Percentiles rank a stretch among this genome's conserved stretches.
Evolutionary conservation across 495 filamentous ascomycete genomes (phyloP).

Genomic region (Schizothecium vesticola): DNA sequence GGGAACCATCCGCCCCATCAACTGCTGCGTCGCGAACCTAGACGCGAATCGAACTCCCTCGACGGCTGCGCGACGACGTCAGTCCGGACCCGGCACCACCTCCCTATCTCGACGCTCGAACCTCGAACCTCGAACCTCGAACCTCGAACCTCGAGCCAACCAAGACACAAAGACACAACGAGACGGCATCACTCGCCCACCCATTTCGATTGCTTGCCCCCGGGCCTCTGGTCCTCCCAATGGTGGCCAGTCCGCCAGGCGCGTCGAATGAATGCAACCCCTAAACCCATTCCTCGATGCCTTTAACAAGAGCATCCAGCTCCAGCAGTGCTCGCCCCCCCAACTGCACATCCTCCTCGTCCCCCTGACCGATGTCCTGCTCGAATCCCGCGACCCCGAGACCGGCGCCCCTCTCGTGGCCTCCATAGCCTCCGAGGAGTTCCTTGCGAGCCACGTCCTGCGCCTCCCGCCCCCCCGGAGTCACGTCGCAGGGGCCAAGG

Average conservation of each 20-base stretch:
- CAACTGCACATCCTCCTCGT: constrained; percentile 94
- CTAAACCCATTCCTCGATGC: constrained; percentile 97
- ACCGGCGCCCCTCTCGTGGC: constrained; percentile 71
- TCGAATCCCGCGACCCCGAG: constrained; percentile 85
- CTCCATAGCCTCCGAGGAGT: constrained; percentile 82
- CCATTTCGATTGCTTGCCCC: constrained; percentile 9
- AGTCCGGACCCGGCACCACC: background rate
- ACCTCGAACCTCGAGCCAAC: background rate
- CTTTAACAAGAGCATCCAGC: constrained; percentile 94
- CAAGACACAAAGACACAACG: background rate
- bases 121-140: background rate
- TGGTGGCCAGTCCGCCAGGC: constrained; percentile 22
- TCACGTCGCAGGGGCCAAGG: constrained; percentile 55
- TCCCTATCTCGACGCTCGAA: background rate
- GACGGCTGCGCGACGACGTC: background rate
- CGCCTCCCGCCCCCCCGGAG: constrained; percentile 64
- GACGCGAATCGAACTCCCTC: background rate
- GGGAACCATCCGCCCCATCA: background rate
- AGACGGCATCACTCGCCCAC: background rate
- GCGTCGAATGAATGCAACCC: constrained; percentile 79
- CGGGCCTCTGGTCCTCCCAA: constrained; percentile 13
- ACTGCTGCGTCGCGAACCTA: background rate
- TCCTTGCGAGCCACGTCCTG: constrained; percentile 93
- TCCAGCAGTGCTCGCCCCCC: constrained; percentile 85
- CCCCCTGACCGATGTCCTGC: constrained; percentile 84